Percentiles rank a stretch among this genome's conserved stretches.
Conservation (phyloP, 2,329 filamentous ascomycete species). For the Aspergillus pseudoglaucus region DNA sequence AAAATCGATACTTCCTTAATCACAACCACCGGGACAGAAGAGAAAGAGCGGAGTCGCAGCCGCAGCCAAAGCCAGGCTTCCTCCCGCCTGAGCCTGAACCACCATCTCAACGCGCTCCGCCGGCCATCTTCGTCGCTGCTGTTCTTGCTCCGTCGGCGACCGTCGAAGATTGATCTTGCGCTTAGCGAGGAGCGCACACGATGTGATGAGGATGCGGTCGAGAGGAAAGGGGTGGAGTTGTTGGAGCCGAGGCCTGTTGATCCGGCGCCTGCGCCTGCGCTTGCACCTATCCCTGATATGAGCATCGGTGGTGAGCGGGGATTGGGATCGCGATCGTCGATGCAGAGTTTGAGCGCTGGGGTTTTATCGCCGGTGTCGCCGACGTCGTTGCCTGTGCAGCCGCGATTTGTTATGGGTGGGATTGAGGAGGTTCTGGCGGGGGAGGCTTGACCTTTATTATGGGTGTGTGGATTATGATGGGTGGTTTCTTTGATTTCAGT, state of each 20-base stretch:
- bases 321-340: neutral
- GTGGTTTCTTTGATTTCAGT: neutral
- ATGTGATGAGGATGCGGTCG: slow-evolving; percentile 31
- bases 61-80: slow-evolving; percentile 23
- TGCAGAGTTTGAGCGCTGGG: slow-evolving; percentile 13
- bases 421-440: slow-evolving; percentile 45
- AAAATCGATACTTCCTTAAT: too few relatives aligned
- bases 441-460: slow-evolving; percentile 21
- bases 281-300: slow-evolving; percentile 4
- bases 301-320: neutral
- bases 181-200: slow-evolving; percentile 38
- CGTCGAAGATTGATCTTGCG: slow-evolving; percentile 39
- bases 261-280: slow-evolving; percentile 19
- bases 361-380: slow-evolving; percentile 9
- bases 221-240: slow-evolving; percentile 35
- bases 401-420: slow-evolving; percentile 40
- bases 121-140: slow-evolving; percentile 26
- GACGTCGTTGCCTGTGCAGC: slow-evolving; percentile 13
- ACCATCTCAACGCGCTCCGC: slow-evolving; percentile 17
- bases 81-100: slow-evolving; percentile 6
- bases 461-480: too few relatives aligned
- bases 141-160: slow-evolving; percentile 31
- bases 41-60: slow-evolving; percentile 8
- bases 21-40: too few relatives aligned
- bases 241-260: slow-evolving; percentile 42